These are phyloP conservation scores for Acanthamoeba sp. DNA, from an alignment of 208 protist genomes.

Conservation along the genomic window DNA sequence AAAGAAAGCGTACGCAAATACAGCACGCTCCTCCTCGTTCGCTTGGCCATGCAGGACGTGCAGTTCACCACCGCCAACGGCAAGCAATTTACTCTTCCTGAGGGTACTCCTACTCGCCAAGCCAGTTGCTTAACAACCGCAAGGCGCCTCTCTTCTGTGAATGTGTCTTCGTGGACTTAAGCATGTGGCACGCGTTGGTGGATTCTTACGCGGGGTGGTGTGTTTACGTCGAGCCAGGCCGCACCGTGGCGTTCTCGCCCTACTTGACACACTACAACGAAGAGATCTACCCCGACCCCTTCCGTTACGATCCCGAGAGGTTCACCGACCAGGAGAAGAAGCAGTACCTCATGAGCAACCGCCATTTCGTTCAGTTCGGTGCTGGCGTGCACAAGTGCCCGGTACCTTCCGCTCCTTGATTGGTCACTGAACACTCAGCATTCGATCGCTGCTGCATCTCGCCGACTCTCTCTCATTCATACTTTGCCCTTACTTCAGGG, in stretches of 20 bases:
- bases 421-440: not conserved
- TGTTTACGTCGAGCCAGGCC: not conserved
- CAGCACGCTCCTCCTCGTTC: not conserved
- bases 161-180: too few species aligned
- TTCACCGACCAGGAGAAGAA: not conserved
- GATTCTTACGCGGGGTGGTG: too few species aligned
- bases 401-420: not conserved
- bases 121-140: too few species aligned
- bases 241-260: not conserved
- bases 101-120: not conserved
- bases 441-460: too few species aligned
- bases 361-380: constrained; percentile 33
- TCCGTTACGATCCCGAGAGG: not conserved
- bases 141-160: too few species aligned
- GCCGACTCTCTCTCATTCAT: not conserved
- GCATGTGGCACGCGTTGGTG: too few species aligned
- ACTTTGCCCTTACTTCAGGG: not conserved
- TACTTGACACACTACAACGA: constrained; percentile 3
- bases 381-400: not conserved
- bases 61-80: not conserved
- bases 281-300: constrained; percentile 7
- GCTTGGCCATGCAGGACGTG: not conserved
- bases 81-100: not conserved
- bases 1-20: constrained; percentile 36
- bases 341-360: not conserved